Base-by-base conservation (phyloP, 2,329 filamentous ascomycete genomes). In the Aureobasidium musti region DNA sequence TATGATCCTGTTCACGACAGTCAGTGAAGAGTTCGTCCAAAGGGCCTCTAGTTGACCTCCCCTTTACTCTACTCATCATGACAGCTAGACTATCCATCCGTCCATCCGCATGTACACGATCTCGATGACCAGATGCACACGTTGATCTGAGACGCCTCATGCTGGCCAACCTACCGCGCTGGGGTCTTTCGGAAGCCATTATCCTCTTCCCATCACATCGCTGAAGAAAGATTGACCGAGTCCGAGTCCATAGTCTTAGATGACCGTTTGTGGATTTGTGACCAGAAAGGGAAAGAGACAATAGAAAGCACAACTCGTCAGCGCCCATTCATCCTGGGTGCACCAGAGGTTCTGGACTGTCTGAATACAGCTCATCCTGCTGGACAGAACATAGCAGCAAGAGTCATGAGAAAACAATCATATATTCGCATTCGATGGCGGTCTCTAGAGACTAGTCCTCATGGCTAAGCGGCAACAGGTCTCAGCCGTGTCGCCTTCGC, bases 1-100 rank as follows among this genome's bases (percentile, higher is more conserved):
- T 59, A 59, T 19, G 54, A 59, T 59, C 54, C 54, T 59, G 54
- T 59, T 17, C 23, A 59, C 37, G 54, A 59, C 54, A 13, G n/a
- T 39, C 37, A 59, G 54, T 59, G 37, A 39, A 28, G 5, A 37
- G 14, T 17, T 37, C n/a, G 53, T 30, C 1, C 14, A 14, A 26
- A 10, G 21, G 13, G 35, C 21, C 14, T 19, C n/a, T 37, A 43
- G 21, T 28, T 19, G 11, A 17, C 19, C 13, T 30, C 5, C 11
- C 35, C 10, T 57, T 21, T 43, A 7, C 33, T 13, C 52, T 26
- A 56, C 19, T 26, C n/a, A 39, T n/a, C 52, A 56, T 11, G 17
- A 56, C 52, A 39, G 33, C n/a, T 23, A 26, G 33, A 6, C 23
- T 33, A 39, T 21, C 13, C 52, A 26, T 21, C n/a, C 28, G 26